Percentiles rank a stretch among this genome's conserved stretches.
Conservation (phyloP, 1,284 basidiomycete species). For the Pseudozyma thailandica region DNA sequence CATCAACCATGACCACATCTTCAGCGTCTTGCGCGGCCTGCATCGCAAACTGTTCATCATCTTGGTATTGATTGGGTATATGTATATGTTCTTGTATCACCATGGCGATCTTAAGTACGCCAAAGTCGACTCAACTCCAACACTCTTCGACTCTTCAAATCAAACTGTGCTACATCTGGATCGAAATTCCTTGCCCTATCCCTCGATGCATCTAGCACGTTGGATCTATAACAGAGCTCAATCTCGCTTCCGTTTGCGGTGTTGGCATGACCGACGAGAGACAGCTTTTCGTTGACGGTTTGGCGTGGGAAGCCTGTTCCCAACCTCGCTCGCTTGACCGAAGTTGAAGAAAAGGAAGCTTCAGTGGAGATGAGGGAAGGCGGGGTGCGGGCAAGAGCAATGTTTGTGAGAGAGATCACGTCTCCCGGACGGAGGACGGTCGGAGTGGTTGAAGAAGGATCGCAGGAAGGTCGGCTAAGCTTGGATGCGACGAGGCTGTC, state of each 20-base stretch:
- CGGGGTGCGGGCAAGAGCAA: conserved; percentile 12
- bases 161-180: conserved; percentile 16
- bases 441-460: background rate
- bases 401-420: conserved; percentile 19
- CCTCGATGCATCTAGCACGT: background rate
- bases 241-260: background rate
- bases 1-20: too few relatives aligned
- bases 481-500: too few relatives aligned
- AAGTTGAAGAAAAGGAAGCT: too few relatives aligned
- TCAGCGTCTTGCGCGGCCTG: too few relatives aligned
- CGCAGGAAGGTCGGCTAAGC: background rate
- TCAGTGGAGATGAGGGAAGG: background rate
- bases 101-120: too few relatives aligned
- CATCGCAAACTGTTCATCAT: too few relatives aligned
- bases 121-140: conserved; percentile 6
- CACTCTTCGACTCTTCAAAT: conserved; percentile 14
- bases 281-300: background rate
- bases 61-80: too few relatives aligned
- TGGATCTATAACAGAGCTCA: conserved; percentile 25
- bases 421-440: conserved; percentile 18
- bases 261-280: conserved; percentile 6
- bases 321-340: conserved; percentile 1
- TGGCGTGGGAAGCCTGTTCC: conserved; percentile 12
- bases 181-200: conserved; percentile 27
- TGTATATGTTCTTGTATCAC: too few relatives aligned